Percentiles rank a stretch among this genome's conserved stretches.
These are phyloP conservation scores for Suhomyces sp. DNA, from an alignment of 805 yeast species.

Conservation along the genomic window DNA sequence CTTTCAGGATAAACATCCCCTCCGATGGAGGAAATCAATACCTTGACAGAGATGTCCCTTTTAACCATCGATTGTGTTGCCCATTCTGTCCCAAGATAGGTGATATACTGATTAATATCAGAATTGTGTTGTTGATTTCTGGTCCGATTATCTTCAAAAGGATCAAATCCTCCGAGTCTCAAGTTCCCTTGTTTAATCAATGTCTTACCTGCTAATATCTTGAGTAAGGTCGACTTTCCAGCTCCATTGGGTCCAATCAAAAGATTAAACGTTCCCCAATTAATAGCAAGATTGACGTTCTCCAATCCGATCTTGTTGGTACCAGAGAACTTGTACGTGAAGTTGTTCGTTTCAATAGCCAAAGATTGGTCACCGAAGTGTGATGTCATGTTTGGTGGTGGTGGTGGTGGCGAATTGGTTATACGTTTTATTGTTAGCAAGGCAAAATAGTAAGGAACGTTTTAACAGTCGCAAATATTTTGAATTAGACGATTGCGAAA, in stretches of 20 bases:
- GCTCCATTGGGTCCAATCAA: conserved; percentile 96
- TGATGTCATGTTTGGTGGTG: conserved; percentile 2
- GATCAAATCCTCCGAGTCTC: conserved; percentile 78
- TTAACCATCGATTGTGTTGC: conserved; percentile 87
- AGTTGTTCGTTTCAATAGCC: conserved; percentile 62
- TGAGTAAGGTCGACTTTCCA: conserved; percentile 87
- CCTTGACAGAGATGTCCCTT: conserved; percentile 85
- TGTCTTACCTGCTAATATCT: conserved; percentile 87
- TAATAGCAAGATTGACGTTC: conserved; percentile 59
- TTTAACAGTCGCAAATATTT: no score
- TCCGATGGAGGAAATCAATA: conserved; percentile 78
- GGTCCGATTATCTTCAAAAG: conserved; percentile 64
- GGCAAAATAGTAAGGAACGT: no score
- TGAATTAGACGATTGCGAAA: no score
- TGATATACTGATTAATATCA: conserved; percentile 51
- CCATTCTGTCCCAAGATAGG: conserved; percentile 97
- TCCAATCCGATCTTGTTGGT: conserved; percentile 63
- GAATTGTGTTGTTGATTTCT: conserved; percentile 43
- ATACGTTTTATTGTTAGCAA: no score
- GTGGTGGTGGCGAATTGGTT: no score
- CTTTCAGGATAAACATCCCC: conserved; percentile 64
- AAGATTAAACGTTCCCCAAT: conserved; percentile 72
- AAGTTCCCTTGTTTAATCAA: conserved; percentile 73
- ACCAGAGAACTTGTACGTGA: conserved; percentile 68
- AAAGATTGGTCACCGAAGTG: conserved; percentile 4